Percentiles rank a stretch among this genome's conserved stretches.
These are phyloP conservation scores for Penicillium roqueforti DNA, from an alignment of 495 filamentous ascomycete species.

Conservation along the genomic window DNA sequence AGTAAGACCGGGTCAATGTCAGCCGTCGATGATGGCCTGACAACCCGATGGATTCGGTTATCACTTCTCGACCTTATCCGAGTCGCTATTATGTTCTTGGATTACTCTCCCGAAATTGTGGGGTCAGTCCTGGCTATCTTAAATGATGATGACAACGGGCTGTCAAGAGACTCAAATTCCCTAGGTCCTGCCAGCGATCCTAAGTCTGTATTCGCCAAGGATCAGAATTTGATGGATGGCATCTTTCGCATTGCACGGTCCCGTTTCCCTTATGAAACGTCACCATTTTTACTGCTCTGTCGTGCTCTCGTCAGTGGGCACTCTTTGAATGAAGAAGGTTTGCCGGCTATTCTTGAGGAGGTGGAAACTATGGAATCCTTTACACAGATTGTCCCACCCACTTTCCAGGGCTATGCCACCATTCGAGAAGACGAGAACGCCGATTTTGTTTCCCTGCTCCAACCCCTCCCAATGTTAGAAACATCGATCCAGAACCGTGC, in stretches of 20 bases:
- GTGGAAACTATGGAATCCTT: constrained; percentile 63
- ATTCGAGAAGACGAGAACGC: constrained; percentile 80
- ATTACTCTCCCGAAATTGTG: constrained; percentile 65
- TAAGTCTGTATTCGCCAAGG: constrained; percentile 49
- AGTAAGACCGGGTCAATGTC: constrained; percentile 33
- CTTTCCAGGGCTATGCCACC: constrained; percentile 66
- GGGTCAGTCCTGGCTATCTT: constrained; percentile 58
- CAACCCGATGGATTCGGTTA: constrained; percentile 46
- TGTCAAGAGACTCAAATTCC: constrained; percentile 30
- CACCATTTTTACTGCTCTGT: constrained; percentile 70
- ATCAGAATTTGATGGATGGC: constrained; percentile 49
- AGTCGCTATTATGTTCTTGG: constrained; percentile 50
- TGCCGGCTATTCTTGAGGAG: constrained; percentile 48
- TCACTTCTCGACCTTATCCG: constrained; percentile 63
- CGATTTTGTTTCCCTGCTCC: constrained; percentile 50
- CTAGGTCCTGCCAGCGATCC: constrained; percentile 41
- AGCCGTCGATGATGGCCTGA: constrained; percentile 38
- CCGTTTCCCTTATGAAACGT: constrained; percentile 81
- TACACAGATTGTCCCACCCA: constrained; percentile 63
- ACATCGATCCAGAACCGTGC: constrained; percentile 19
- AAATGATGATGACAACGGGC: constrained; percentile 27
- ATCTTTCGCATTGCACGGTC: constrained; percentile 60
- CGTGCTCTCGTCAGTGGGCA: constrained; percentile 47
- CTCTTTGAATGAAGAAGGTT: constrained; percentile 44
- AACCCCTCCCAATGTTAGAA: constrained; percentile 41